A percentile compares a stretch with the other conserved stretches of the same genome.
These are phyloP conservation scores for Zygotorulaspora chibaensis DNA, from an alignment of 805 yeast species.

Conservation along the genomic window DNA sequence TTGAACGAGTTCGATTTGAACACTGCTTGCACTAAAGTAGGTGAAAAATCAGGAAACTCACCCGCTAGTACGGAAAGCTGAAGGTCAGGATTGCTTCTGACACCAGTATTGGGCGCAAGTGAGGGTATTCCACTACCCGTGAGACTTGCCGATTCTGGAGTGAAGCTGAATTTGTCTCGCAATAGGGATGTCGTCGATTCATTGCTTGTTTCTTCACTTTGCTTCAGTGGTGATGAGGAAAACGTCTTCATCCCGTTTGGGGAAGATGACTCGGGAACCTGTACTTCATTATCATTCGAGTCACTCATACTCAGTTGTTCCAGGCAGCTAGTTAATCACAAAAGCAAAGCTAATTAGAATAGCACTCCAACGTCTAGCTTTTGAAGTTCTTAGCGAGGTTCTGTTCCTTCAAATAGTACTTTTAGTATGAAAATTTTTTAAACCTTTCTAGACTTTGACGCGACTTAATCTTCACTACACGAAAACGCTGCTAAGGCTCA, in stretches of 20 bases:
- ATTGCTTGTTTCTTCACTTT: slow-evolving; percentile 8
- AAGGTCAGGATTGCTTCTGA: slow-evolving; percentile 16
- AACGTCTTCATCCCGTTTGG: slow-evolving; percentile 15
- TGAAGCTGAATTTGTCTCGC: slow-evolving; percentile 43
- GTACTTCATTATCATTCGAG: slow-evolving; percentile 35
- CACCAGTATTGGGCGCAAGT: slow-evolving; percentile 1
- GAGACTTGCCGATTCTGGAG: slow-evolving; percentile 21
- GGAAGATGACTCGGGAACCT: slow-evolving; percentile 52
- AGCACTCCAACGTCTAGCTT: too few species aligned
- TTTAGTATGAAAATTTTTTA: slow-evolving; percentile 10
- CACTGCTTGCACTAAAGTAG: slow-evolving; percentile 37
- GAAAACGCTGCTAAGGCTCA: slow-evolving; percentile 2
- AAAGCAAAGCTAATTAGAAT: too few species aligned
- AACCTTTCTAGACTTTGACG: slow-evolving; percentile 3
- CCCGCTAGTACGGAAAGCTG: slow-evolving; percentile 16
- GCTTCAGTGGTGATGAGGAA: slow-evolving; percentile 32
- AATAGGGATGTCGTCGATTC: slow-evolving; percentile 22
- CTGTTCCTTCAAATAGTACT: background rate
- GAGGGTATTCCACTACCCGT: background rate
- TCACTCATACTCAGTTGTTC: slow-evolving; percentile 4
- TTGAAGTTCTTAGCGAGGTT: too few species aligned
- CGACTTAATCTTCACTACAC: slow-evolving; percentile 6
- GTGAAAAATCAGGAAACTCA: slow-evolving; percentile 35
- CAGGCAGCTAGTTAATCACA: too few species aligned
- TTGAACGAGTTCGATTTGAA: slow-evolving; percentile 38